These are phyloP conservation scores for Collybia mongolica DNA, from an alignment of 768 basidiomycete genomes.

Conservation along the genomic window DNA sequence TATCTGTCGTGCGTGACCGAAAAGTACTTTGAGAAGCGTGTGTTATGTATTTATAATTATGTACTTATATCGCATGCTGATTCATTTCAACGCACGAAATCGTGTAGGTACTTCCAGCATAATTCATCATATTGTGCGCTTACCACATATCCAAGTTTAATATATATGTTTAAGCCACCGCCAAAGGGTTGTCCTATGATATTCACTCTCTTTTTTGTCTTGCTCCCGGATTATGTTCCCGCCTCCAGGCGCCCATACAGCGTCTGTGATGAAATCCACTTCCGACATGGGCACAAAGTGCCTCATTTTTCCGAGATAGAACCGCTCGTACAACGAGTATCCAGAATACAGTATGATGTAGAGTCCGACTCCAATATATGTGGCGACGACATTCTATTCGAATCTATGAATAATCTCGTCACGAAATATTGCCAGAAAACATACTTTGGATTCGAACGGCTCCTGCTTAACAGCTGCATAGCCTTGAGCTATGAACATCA, in stretches of 20 bases:
- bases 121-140: neutral
- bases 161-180: neutral
- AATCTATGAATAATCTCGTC: neutral
- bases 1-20: too few relatives aligned
- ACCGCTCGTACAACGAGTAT: conserved; percentile 38
- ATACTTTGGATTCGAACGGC: conserved; percentile 42
- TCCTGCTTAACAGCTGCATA: conserved; percentile 44
- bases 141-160: too few relatives aligned
- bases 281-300: conserved; percentile 42
- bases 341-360: conserved; percentile 46
- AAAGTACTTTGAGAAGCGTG: too few relatives aligned
- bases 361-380: conserved; percentile 50
- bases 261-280: conserved; percentile 53
- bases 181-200: neutral
- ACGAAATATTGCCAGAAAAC: conserved; percentile 8
- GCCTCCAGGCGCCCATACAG: conserved; percentile 49
- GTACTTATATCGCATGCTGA: neutral
- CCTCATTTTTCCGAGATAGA: conserved; percentile 20
- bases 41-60: too few relatives aligned
- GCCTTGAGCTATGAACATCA: conserved; percentile 57
- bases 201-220: conserved; percentile 19
- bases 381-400: conserved; percentile 50
- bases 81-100: neutral
- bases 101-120: too few relatives aligned
- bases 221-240: conserved; percentile 32